Conservation (phyloP, 768 basidiomycete genomes). For the Tricholomella constricta region DNA sequence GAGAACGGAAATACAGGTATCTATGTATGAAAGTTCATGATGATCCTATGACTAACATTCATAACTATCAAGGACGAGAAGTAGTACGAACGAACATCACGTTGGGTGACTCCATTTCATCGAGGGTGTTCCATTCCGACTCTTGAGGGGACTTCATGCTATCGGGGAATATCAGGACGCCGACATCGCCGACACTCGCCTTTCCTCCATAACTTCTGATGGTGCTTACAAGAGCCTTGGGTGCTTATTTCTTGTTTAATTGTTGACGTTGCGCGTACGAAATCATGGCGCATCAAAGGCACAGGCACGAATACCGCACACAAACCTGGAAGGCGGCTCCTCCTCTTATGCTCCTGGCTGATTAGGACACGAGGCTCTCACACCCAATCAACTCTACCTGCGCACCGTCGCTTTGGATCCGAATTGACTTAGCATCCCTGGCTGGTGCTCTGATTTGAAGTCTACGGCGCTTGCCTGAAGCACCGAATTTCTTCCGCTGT, state of each 20-base stretch:
- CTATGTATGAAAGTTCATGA: no score
- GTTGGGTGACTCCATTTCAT: no score
- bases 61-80: no score
- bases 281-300: conserved; percentile 6
- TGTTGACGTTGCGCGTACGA: not conserved
- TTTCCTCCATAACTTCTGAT: not conserved
- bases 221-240: not conserved
- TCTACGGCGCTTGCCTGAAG: not conserved
- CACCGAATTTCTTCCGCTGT: not conserved
- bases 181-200: not conserved
- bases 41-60: no score
- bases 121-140: no score
- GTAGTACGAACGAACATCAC: no score
- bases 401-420: not conserved
- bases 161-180: not conserved
- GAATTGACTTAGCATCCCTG: not conserved
- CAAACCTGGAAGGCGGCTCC: not conserved
- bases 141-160: no score
- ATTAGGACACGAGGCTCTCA: conserved; percentile 12
- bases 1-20: no score
- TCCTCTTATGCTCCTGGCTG: conserved; percentile 5
- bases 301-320: conserved; percentile 2
- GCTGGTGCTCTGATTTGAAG: not conserved
- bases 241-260: not conserved
- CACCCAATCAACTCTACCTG: not conserved